phyloP scores from a whole-genome alignment of 2,329 filamentous ascomycete genomes.

The Alternaria triticina region DNA sequence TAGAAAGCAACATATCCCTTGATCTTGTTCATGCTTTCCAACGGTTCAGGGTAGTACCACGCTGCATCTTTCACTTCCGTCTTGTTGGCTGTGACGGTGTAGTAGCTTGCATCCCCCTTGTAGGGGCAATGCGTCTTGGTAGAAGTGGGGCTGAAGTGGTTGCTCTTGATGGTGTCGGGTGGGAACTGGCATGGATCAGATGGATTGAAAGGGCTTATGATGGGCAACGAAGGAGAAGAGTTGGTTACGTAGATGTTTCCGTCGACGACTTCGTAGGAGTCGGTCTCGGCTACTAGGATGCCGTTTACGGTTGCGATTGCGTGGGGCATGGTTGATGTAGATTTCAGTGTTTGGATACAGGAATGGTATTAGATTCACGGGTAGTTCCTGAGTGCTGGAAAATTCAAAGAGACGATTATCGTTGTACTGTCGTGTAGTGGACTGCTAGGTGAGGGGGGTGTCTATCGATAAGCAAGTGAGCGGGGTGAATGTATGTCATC shows the following conservation, averaged over 20 bases:
- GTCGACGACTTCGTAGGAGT: constrained; percentile 62
- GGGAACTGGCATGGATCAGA: constrained; percentile 34
- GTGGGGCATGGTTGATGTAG: constrained; percentile 29
- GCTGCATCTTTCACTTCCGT: constrained; percentile 60
- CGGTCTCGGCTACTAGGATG: constrained; percentile 58
- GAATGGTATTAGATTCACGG: not conserved
- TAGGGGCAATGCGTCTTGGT: constrained; percentile 61
- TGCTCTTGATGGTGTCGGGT: constrained; percentile 53
- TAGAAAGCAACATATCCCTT: constrained; percentile 66
- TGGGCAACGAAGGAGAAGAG: not conserved
- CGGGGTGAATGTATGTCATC: constrained; percentile 10
- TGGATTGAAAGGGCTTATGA: not conserved
- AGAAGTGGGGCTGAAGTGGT: constrained; percentile 53
- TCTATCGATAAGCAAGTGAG: constrained; percentile 20
- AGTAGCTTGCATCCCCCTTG: constrained; percentile 66
- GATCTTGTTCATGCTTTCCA: constrained; percentile 58
- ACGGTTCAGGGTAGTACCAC: constrained; percentile 64
- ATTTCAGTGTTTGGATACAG: not conserved
- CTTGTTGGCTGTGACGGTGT: constrained; percentile 59
- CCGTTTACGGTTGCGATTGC: constrained; percentile 59
- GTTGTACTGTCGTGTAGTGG: not conserved
- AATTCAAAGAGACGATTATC: not conserved
- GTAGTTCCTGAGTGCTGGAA: not conserved
- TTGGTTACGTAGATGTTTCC: constrained; percentile 61
- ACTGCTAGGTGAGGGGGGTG: not conserved